Evolutionary conservation across 1,284 basidiomycete species (phyloP), one percentile per base, ranked within the genome.

Genomic region (Ustilago vetiveriae): DNA sequence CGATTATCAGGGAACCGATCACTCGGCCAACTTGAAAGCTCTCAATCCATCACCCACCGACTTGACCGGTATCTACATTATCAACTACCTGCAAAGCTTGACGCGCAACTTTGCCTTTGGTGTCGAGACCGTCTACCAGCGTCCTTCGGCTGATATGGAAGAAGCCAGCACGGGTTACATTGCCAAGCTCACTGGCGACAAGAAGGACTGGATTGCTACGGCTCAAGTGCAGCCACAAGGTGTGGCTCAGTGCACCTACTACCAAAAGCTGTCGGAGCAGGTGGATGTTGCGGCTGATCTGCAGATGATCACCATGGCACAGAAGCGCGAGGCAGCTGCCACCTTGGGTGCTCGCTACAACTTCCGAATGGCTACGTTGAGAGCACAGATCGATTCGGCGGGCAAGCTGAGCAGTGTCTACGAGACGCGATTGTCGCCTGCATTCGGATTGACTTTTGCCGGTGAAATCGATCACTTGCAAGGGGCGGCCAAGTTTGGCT

Each of bases 381-480:
- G 79, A 22, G 75, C 75, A 11, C 74, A 76, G 67, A 59, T 81
- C 44, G 78, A 81, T 50, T 74, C 64, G 30, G 52, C 58, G n/a
- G 76, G 78, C 55, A 98, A 98, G 84, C 90, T 98, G 43, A 91
- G 92, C 48, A 93, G 93, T 68, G 84, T 96, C 76, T 88, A 98
- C 42, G 96, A 99, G 84, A 95, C 98, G 83, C 88, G 94, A 56
- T 92, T 98, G 83, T 92, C 92, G 21, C 96, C 96, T 9, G 89
- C 92, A 11, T 97, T 99, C 80, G 89, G 92, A 5, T 94, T 99
- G 86, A 85, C 95, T 74, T 89, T 99, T 65, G 88, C 92, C 16
- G 95, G 96, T 14, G 95, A 98, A 86, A 94, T 99, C 72, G 96
- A 98, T 83, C 95, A 98, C 87, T 90, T 92, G 85, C 96, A 95